Evolutionary conservation across 1,284 basidiomycete genomes (phyloP).

Genomic region (Trichosporon coremiiforme): DNA sequence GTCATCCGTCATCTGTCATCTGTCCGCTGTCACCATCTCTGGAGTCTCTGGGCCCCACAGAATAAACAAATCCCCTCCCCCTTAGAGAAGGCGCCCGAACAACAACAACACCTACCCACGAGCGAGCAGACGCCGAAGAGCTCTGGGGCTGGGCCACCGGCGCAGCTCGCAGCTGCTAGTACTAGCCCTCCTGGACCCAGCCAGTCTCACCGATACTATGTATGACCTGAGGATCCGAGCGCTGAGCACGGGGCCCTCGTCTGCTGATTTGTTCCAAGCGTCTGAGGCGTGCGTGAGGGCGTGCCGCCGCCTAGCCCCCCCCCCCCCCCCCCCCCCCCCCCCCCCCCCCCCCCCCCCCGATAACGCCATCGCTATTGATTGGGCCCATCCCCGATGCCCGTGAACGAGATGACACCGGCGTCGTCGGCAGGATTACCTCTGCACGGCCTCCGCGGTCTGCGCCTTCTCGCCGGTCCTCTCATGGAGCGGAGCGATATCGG

Average conservation of each 20-base stretch:
- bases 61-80: background rate
- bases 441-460: background rate
- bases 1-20: background rate
- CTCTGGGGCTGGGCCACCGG: background rate
- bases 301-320: background rate
- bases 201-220: background rate
- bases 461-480: background rate
- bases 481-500: background rate
- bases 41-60: background rate
- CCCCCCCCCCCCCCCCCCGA: no score
- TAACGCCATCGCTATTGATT: slow-evolving; percentile 1
- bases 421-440: background rate
- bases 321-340: no score
- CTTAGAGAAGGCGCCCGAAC: background rate
- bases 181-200: background rate
- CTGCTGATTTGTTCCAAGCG: background rate
- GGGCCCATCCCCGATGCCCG: background rate
- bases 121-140: background rate
- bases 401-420: no score
- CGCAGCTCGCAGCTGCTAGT: background rate
- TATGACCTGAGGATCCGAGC: background rate
- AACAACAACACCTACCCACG: no score
- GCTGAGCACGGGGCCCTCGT: background rate
- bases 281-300: background rate
- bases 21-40: background rate